phyloP scores from a whole-genome alignment of 345 rosid genomes.

The Dipteronia sinensis region DNA sequence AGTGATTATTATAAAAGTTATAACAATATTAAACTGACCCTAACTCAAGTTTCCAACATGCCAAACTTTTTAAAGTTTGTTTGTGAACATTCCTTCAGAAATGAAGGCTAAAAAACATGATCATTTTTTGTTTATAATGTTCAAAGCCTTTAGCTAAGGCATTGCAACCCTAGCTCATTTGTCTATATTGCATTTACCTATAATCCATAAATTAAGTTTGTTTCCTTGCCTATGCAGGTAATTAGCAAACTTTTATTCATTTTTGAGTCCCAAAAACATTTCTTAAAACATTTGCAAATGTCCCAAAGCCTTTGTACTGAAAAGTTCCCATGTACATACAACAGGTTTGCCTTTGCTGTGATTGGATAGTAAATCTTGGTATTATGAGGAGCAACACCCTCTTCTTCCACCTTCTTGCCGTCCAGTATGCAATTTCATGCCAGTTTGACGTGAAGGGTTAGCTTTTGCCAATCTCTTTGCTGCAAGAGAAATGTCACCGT shows the following conservation, averaged over 20 bases:
- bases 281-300: conserved; percentile 17
- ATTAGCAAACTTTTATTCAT: conserved; percentile 10
- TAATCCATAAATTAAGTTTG: background rate
- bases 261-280: conserved; percentile 13
- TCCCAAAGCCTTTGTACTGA: conserved; percentile 16
- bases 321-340: conserved; percentile 22
- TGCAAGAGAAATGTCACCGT: conserved; percentile 34
- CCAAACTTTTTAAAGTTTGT: too few relatives aligned
- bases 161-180: too few relatives aligned
- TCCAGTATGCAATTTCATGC: conserved; percentile 62
- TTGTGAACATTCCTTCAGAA: too few relatives aligned
- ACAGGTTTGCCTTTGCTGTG: conserved; percentile 22
- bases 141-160: too few relatives aligned
- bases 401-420: conserved; percentile 49
- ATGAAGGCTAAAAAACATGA: too few relatives aligned
- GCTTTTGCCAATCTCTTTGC: conserved; percentile 68
- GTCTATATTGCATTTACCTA: too few relatives aligned
- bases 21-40: too few relatives aligned
- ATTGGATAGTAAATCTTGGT: conserved; percentile 3
- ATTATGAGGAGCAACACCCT: conserved; percentile 54
- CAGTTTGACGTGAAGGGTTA: conserved; percentile 55
- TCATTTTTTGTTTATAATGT: too few relatives aligned
- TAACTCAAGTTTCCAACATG: too few relatives aligned
- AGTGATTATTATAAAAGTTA: too few relatives aligned
- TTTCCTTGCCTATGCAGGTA: background rate